These are phyloP conservation scores for Trichoderma asperellum DNA, from an alignment of 2,329 filamentous ascomycete species.

Conservation along the genomic window DNA sequence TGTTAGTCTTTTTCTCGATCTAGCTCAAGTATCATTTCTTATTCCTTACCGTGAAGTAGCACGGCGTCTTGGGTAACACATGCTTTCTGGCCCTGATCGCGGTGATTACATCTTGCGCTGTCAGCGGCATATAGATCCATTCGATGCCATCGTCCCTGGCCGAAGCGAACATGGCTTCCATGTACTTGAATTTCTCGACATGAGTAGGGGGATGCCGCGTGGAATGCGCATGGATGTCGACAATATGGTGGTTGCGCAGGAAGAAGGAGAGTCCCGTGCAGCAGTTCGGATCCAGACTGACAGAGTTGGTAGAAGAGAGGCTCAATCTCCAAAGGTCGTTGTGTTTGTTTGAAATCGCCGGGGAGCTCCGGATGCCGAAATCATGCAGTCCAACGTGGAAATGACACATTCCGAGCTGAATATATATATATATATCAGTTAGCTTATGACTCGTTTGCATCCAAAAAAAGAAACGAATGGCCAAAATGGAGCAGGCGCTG, in stretches of 20 bases:
- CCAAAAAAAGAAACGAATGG: neutral
- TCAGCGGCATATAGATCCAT: slow-evolving; percentile 17
- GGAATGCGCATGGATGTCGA: neutral
- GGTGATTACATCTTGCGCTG: neutral
- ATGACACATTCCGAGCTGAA: slow-evolving; percentile 16
- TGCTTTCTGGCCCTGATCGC: neutral
- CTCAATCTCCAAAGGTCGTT: neutral
- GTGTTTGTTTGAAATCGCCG: neutral
- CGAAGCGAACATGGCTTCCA: neutral
- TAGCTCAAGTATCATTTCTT: neutral
- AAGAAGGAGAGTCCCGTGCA: slow-evolving; percentile 23
- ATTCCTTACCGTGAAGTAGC: slow-evolving; percentile 2
- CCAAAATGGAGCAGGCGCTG: too few species aligned
- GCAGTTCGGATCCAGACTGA: neutral
- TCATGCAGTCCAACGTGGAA: neutral
- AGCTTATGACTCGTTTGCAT: neutral
- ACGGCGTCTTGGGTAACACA: neutral
- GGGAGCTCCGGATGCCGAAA: neutral
- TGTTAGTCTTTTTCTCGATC: neutral
- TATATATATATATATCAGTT: neutral
- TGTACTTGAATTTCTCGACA: neutral
- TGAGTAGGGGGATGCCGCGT: neutral
- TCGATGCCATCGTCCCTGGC: neutral
- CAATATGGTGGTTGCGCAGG: neutral
- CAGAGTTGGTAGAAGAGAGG: neutral